These are phyloP conservation scores for Saccharomyces hybrid DNA, from an alignment of 1,139 yeast species.

Conservation along the genomic window DNA sequence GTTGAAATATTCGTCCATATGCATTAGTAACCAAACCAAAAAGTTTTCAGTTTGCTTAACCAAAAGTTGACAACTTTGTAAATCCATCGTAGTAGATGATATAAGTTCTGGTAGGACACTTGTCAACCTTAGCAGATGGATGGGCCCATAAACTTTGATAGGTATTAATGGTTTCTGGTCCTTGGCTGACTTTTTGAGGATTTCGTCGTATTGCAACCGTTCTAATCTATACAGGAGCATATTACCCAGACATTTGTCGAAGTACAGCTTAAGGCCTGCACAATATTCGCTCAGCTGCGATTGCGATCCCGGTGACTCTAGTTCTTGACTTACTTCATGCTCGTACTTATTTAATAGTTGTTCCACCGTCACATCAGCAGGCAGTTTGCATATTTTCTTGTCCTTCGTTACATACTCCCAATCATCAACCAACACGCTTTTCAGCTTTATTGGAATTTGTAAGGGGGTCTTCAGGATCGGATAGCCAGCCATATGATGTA, in stretches of 20 bases:
- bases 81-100: constrained; percentile 74
- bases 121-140: constrained; percentile 65
- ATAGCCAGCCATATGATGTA: not conserved
- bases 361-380: constrained; percentile 45
- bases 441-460: constrained; percentile 56
- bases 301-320: constrained; percentile 41
- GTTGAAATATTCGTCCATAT: constrained; percentile 11
- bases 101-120: constrained; percentile 76
- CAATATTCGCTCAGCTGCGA: constrained; percentile 56
- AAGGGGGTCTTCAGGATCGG: constrained; percentile 42
- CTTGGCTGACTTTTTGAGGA: constrained; percentile 29
- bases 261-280: constrained; percentile 64
- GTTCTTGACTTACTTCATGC: constrained; percentile 15
- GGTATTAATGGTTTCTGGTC: constrained; percentile 12
- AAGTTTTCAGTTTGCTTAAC: constrained; percentile 24
- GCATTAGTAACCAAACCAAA: constrained; percentile 23
- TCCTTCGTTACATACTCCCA: constrained; percentile 88
- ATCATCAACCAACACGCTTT: constrained; percentile 73
- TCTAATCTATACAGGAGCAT: constrained; percentile 76
- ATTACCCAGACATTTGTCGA: constrained; percentile 66
- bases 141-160: constrained; percentile 61
- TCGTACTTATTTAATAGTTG: constrained; percentile 45
- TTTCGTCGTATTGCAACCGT: constrained; percentile 65
- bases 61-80: constrained; percentile 40
- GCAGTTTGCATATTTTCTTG: constrained; percentile 57